phyloP scores from a whole-genome alignment of 768 basidiomycete species.

The Termitomyces sp. region DNA sequence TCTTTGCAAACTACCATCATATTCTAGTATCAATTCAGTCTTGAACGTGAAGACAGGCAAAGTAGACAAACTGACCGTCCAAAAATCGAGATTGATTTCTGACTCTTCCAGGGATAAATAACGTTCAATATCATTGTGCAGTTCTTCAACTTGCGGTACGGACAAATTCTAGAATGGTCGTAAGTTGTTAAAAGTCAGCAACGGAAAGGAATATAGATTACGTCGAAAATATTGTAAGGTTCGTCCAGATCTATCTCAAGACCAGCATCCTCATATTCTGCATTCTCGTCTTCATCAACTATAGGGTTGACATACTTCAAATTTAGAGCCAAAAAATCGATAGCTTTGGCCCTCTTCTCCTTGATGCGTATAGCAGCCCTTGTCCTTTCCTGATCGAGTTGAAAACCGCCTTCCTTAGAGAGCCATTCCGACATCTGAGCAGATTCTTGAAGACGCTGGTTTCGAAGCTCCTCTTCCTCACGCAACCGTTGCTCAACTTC shows the following conservation, averaged over 20 bases:
- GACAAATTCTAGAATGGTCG: slow-evolving; percentile 63
- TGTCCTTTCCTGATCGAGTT: slow-evolving; percentile 87
- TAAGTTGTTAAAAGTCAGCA: slow-evolving; percentile 10
- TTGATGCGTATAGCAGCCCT: slow-evolving; percentile 92
- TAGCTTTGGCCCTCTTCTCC: slow-evolving; percentile 97
- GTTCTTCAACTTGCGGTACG: slow-evolving; percentile 82
- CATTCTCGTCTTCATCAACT: slow-evolving; percentile 52
- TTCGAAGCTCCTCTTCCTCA: slow-evolving; percentile 89
- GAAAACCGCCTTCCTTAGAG: slow-evolving; percentile 94
- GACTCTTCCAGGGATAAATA: slow-evolving; percentile 85
- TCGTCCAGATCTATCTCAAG: slow-evolving; percentile 98
- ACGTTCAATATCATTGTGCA: slow-evolving; percentile 91
- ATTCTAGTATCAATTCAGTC: slow-evolving; percentile 44
- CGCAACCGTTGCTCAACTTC: slow-evolving; percentile 84
- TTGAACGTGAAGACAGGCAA: not conserved
- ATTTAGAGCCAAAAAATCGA: slow-evolving; percentile 96
- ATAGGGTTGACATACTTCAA: slow-evolving; percentile 83
- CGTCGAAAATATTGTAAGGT: slow-evolving; percentile 96
- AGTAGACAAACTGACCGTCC: slow-evolving; percentile 62
- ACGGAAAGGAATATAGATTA: slow-evolving; percentile 32
- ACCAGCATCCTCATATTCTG: slow-evolving; percentile 70
- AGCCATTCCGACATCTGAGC: slow-evolving; percentile 99
- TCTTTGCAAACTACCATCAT: slow-evolving; percentile 98
- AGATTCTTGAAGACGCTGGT: slow-evolving; percentile 87
- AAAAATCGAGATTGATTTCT: slow-evolving; percentile 90